A percentile compares a stretch with the other conserved stretches of the same genome.
Conservation (phyloP, 2,329 filamentous ascomycete species). For the Lasiodiplodia sp. region DNA sequence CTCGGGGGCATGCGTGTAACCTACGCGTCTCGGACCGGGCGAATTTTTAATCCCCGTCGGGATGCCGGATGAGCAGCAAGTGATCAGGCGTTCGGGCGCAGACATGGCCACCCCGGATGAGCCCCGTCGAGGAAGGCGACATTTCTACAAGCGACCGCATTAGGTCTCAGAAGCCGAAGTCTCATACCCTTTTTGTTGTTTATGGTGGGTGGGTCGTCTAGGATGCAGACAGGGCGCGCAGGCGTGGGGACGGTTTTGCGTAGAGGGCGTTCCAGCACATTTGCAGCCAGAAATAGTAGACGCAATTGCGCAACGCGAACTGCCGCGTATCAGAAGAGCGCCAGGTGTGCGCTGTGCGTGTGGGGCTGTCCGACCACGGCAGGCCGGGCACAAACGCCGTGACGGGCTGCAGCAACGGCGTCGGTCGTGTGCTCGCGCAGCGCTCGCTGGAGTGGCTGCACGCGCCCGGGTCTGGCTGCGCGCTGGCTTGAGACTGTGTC, state of each 20-base stretch:
- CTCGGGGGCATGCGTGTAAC: background rate
- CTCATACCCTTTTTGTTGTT: slow-evolving; percentile 21
- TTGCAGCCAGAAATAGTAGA: slow-evolving; percentile 19
- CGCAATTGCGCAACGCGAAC: slow-evolving; percentile 12
- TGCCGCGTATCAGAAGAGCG: background rate
- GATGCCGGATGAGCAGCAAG: slow-evolving; percentile 11
- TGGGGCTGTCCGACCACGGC: slow-evolving; percentile 22
- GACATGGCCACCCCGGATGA: slow-evolving; percentile 25
- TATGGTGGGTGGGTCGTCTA: background rate
- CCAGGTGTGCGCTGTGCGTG: slow-evolving; percentile 2
- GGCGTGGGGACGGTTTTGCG: background rate
- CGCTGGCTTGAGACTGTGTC: slow-evolving; percentile 2
- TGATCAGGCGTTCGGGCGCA: slow-evolving; percentile 29
- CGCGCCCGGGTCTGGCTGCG: slow-evolving; percentile 6
- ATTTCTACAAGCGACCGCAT: slow-evolving; percentile 18
- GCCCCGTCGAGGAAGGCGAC: background rate
- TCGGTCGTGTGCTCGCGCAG: slow-evolving; percentile 8
- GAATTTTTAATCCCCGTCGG: background rate
- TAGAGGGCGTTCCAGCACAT: slow-evolving; percentile 15
- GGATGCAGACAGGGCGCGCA: background rate
- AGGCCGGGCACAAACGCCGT: slow-evolving; percentile 2
- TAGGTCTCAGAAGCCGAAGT: slow-evolving; percentile 22
- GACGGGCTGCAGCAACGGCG: slow-evolving; percentile 12
- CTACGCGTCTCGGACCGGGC: background rate
- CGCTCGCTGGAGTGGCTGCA: background rate